phyloP scores from a whole-genome alignment of 2,329 filamentous ascomycete species.

The Paecilomyces sp. region DNA sequence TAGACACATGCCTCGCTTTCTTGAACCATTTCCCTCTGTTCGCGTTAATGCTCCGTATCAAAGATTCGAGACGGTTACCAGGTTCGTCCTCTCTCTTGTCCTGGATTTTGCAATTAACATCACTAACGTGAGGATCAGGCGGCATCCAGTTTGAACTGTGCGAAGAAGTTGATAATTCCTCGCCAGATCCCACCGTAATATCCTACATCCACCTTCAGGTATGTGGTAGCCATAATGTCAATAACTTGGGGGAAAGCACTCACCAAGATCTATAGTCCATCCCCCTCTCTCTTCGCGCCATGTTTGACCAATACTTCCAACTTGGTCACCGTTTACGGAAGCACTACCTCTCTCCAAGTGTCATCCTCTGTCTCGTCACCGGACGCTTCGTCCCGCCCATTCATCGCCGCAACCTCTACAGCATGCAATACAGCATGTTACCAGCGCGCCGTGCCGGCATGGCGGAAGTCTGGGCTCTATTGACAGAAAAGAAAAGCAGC shows the following conservation, averaged over 20 bases:
- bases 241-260: not conserved
- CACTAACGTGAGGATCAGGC: slow-evolving; percentile 37
- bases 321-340: slow-evolving; percentile 86
- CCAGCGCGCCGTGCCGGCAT: slow-evolving; percentile 74
- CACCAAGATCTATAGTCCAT: slow-evolving; percentile 58
- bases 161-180: slow-evolving; percentile 52
- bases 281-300: slow-evolving; percentile 80
- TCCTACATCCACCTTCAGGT: slow-evolving; percentile 86
- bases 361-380: slow-evolving; percentile 79
- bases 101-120: not conserved
- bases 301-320: slow-evolving; percentile 97
- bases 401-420: slow-evolving; percentile 89
- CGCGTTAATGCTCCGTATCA: slow-evolving; percentile 89
- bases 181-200: slow-evolving; percentile 47
- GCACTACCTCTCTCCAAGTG: slow-evolving; percentile 85
- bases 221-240: slow-evolving; percentile 10
- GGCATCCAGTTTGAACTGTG: slow-evolving; percentile 87
- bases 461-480: slow-evolving; percentile 73
- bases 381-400: slow-evolving; percentile 93
- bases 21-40: slow-evolving; percentile 97
- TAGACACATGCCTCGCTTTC: slow-evolving; percentile 88
- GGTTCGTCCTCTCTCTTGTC: slow-evolving; percentile 42
- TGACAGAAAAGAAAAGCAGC: slow-evolving; percentile 45
- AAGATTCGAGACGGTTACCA: slow-evolving; percentile 83
- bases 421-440: slow-evolving; percentile 95